phyloP scores from a whole-genome alignment of 345 rosid genomes.

The Isatis tinctoria region DNA sequence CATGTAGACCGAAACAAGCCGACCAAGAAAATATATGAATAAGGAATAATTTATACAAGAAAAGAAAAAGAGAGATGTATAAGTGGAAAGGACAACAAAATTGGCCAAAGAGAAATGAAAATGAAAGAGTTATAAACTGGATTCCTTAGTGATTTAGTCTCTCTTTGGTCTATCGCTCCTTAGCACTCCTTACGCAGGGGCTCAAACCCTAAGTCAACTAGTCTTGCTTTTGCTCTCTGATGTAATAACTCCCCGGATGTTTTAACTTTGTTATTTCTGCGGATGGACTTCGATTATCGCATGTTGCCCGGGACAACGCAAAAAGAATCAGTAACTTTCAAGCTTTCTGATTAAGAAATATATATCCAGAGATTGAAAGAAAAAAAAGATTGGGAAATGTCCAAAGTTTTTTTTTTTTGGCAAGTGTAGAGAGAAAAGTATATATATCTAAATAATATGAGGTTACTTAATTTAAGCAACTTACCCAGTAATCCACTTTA shows the following conservation, averaged over 20 bases:
- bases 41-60: not conserved
- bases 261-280: not conserved
- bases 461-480: too few relatives aligned
- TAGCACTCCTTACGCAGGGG: not conserved
- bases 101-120: not conserved
- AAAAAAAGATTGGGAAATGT: too few relatives aligned
- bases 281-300: not conserved
- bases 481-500: too few relatives aligned
- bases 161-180: too few relatives aligned
- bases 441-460: too few relatives aligned
- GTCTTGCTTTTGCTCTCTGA: not conserved
- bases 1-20: not conserved
- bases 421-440: too few relatives aligned
- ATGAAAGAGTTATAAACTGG: not conserved
- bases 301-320: not conserved
- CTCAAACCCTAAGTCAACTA: not conserved
- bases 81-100: not conserved
- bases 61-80: not conserved
- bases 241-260: not conserved
- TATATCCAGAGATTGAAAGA: too few relatives aligned
- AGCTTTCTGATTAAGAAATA: too few relatives aligned
- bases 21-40: conserved; percentile 1
- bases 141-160: not conserved
- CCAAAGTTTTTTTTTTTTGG: too few relatives aligned
- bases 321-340: too few relatives aligned